Base-by-base conservation (phyloP, 805 yeast genomes). In the Candida sonorensis region DNA sequence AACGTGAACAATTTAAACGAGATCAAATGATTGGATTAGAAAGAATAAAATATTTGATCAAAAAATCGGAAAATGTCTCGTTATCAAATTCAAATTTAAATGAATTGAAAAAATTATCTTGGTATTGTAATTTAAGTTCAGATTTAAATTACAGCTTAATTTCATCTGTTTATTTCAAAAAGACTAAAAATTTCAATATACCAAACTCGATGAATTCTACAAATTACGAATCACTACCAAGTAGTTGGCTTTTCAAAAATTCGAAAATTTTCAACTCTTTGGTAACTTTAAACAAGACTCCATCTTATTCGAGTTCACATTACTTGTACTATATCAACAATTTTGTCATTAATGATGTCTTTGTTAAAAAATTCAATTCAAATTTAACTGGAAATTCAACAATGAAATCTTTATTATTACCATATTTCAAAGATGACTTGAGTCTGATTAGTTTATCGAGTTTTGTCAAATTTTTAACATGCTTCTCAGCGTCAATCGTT, bases 11-110 rank as follows among this genome's bases (percentile, higher is more conserved):
- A 53, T 33, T 44, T n/a, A 46, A 52, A 26, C 39, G 50, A 11
- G 51, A 51, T 31, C 35, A 50, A 25, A 40, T 48, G 45, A 54
- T 50, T 53, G 61, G 49, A 29, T 60, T 48, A 50, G 59, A 52
- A 40, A 54, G 55, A 49, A 42, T 55, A 11, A 37, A 42, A 7
- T 48, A 52, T 22, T 50, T 65, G 2, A 41, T 57, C 1, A 38
- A 44, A 4, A 51, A 55, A 18, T 44, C 44, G 5, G 32, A 33
- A 10, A 18, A 50, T n/a, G n/a, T n/a, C n/a, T n/a, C n/a, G n/a
- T n/a, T n/a, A n/a, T n/a, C n/a, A n/a, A n/a, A n/a, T n/a, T n/a
- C 44, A 46, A 64, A 48, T 37, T 36, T 40, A 42, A 51, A 49
- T 29, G 65, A 47, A 42, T 53, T 40, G 39, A 59, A 46, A 40